Base-by-base conservation (phyloP, 768 basidiomycete genomes). In the Hortiboletus campestris region DNA sequence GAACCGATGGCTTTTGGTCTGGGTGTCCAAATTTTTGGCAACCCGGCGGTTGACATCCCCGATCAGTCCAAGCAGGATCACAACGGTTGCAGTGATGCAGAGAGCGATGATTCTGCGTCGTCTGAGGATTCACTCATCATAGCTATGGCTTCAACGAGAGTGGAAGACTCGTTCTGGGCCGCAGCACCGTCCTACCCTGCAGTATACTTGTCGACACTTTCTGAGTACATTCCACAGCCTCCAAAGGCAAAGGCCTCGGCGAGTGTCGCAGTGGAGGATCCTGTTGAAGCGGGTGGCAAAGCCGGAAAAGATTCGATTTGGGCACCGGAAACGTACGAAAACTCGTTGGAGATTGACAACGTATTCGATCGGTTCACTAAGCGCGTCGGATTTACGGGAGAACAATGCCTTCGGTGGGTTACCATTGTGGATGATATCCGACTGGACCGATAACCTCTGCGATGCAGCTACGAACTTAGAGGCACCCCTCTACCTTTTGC, bases 401-500 rank as follows among this genome's bases (percentile, higher is more conserved):
- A 88, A 61, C 96, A 98, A 68, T 95, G 94, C 61, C 75, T 98
- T 46, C 80, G 96, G 93, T 94, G 54, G 34, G 69, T 62, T 46
- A 38, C 32, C 31, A 19, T 36, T 39, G 28, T 38, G 51, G 50
- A 41, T 41, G 42, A 28, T 35, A 29, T 35, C n/a, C 28, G 9
- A 42, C 32, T 56, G 16, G 31, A 51, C 14, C 4, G 40, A 56
- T 34, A 29, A 52, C 40, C 1, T 40, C 39, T 48, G 43, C 46
- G 41, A 52, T 49, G 28, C 64, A 94, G 93, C 49, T 98, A 98
- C 67, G 94, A 97, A 44, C 77, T 94, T n/a, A 80, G 82, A 32
- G 91, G 94, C 22, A 81, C 75, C 1, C 96, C 96, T 2, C 76
- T 98, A 4, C 90, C 93, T 11, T 98, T 89, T 72, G 80, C 88